Evolutionary conservation across 2,329 filamentous ascomycete genomes (phyloP).

Genomic region (Botryosphaeria dothidea): DNA sequence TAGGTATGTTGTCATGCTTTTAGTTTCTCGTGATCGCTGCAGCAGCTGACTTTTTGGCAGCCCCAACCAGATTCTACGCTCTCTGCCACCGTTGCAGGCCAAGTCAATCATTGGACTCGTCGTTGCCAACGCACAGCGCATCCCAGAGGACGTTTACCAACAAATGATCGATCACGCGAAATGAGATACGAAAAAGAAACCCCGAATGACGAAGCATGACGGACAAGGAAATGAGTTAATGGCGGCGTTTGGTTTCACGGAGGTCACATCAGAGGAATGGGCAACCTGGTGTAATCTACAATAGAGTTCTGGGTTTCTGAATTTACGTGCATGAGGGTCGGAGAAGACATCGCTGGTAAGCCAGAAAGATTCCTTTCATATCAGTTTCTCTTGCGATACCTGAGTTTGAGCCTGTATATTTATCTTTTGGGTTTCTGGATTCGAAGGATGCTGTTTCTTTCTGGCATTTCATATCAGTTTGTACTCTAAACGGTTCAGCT

Average conservation of each 20-base stretch:
- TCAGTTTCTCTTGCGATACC: not conserved
- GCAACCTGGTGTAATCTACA: not conserved
- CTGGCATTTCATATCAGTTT: not conserved
- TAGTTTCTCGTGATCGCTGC: not conserved
- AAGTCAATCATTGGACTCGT: slow-evolving; percentile 83
- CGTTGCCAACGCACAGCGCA: slow-evolving; percentile 82
- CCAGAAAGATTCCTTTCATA: not conserved
- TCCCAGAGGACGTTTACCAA: slow-evolving; percentile 86
- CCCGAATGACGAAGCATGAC: slow-evolving; percentile 7
- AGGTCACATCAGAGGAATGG: not conserved
- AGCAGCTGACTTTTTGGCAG: slow-evolving; percentile 48
- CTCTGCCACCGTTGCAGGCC: slow-evolving; percentile 80
- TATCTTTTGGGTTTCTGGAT: not conserved
- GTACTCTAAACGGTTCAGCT: not conserved
- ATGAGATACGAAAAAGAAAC: slow-evolving; percentile 40
- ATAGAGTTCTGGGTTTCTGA: not conserved
- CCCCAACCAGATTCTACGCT: slow-evolving; percentile 88
- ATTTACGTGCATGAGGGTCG: too few relatives aligned
- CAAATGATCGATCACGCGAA: slow-evolving; percentile 88
- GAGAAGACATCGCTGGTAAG: not conserved
- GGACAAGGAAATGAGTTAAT: not conserved
- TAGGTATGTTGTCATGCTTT: slow-evolving; percentile 59
- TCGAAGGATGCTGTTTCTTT: not conserved
- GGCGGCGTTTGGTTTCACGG: not conserved
- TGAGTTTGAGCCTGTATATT: not conserved